phyloP scores from a whole-genome alignment of 1,139 yeast species.

The Nematodospora anomalae region DNA sequence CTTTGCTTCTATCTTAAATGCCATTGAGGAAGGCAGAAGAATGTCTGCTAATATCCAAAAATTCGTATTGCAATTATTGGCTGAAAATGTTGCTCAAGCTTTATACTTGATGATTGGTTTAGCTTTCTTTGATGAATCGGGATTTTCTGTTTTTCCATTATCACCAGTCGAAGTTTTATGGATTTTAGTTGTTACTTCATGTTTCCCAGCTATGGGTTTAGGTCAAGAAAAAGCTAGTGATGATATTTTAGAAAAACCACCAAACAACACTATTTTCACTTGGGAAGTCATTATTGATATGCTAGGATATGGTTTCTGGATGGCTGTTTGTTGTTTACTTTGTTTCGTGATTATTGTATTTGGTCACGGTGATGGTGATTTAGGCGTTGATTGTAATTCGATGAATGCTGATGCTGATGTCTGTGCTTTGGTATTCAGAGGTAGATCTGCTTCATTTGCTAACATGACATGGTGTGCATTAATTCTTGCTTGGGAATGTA shows the following conservation, averaged over 20 bases:
- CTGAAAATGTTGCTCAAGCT: slow-evolving; percentile 80
- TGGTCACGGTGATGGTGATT: slow-evolving; percentile 64
- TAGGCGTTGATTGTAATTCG: slow-evolving; percentile 66
- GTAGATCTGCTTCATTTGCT: slow-evolving; percentile 80
- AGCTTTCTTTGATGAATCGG: slow-evolving; percentile 61
- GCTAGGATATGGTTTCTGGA: slow-evolving; percentile 69
- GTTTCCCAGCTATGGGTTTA: slow-evolving; percentile 85
- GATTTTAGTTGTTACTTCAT: slow-evolving; percentile 77
- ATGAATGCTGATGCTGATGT: slow-evolving; percentile 21
- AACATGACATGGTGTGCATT: slow-evolving; percentile 91
- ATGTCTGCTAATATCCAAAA: slow-evolving; percentile 82
- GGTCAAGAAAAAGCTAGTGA: slow-evolving; percentile 69
- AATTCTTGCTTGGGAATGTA: slow-evolving; percentile 86
- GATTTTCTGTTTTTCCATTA: slow-evolving; percentile 70
- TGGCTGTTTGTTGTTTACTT: slow-evolving; percentile 72
- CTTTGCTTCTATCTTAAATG: slow-evolving; percentile 52
- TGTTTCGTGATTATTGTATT: slow-evolving; percentile 67
- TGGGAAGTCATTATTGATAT: slow-evolving; percentile 72
- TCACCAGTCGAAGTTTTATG: slow-evolving; percentile 81
- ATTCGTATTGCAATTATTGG: slow-evolving; percentile 73
- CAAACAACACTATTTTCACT: slow-evolving; percentile 65
- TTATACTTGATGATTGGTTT: slow-evolving; percentile 69
- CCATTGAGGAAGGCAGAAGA: slow-evolving; percentile 76
- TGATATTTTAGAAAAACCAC: slow-evolving; percentile 66
- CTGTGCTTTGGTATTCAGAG: slow-evolving; percentile 71